Conservation (phyloP, 2,329 filamentous ascomycete species). For the Plenodomus biglobosus region DNA sequence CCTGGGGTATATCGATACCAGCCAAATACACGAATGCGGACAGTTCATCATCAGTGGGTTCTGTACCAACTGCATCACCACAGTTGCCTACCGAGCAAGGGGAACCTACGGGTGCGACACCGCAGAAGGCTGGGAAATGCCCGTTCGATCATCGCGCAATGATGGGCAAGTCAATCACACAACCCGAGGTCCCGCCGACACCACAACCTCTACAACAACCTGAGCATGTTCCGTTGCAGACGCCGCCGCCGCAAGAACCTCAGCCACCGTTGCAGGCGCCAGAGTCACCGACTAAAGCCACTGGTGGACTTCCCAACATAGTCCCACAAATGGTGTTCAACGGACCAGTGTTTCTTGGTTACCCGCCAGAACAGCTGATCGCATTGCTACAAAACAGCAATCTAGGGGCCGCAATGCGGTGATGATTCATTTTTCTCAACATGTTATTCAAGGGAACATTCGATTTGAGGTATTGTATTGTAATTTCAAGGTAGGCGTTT, state of each 20-base stretch:
- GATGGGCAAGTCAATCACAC: slow-evolving; percentile 20
- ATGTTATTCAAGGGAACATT: slow-evolving; percentile 10
- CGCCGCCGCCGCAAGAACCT: slow-evolving; percentile 11
- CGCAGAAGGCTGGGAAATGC: slow-evolving; percentile 36
- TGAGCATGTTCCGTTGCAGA: background rate
- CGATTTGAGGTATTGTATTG: slow-evolving; percentile 28
- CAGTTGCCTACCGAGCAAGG: slow-evolving; percentile 57
- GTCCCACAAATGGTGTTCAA: slow-evolving; percentile 80
- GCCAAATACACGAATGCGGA: slow-evolving; percentile 49
- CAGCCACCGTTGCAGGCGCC: slow-evolving; percentile 11
- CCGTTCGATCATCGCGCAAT: slow-evolving; percentile 40
- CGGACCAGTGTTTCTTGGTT: slow-evolving; percentile 92
- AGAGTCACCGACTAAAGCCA: slow-evolving; percentile 9
- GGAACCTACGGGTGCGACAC: slow-evolving; percentile 26
- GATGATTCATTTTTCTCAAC: slow-evolving; percentile 7
- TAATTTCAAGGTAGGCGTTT: slow-evolving; percentile 27
- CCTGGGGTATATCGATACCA: slow-evolving; percentile 89
- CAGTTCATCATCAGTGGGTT: slow-evolving; percentile 44
- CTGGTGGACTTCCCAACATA: slow-evolving; percentile 18
- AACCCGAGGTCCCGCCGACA: background rate
- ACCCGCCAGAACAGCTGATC: slow-evolving; percentile 50
- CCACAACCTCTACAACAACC: background rate
- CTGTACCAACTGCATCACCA: slow-evolving; percentile 45
- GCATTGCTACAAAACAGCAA: slow-evolving; percentile 41
- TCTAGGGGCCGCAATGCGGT: slow-evolving; percentile 34